Evolutionary conservation across 1,284 basidiomycete genomes (phyloP).

Genomic region (Schizophyllum amplum): DNA sequence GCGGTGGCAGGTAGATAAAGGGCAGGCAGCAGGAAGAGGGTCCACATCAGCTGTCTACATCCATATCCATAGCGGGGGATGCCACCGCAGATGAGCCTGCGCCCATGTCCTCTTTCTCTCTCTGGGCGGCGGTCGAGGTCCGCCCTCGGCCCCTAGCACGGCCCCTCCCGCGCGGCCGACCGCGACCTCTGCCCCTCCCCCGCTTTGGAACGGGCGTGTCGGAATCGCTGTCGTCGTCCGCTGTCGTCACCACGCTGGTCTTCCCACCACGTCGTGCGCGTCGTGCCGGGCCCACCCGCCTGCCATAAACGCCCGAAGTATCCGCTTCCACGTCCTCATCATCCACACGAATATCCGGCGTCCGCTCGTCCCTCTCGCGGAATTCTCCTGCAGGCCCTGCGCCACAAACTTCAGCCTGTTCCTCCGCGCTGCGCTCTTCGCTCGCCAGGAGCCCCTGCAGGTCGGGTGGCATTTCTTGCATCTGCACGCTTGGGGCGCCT

Average conservation of each 20-base stretch:
- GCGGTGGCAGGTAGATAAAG: no score
- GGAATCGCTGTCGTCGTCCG: slow-evolving; percentile 22
- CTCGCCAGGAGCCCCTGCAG: slow-evolving; percentile 73
- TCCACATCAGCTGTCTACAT: neutral
- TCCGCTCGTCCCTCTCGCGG: slow-evolving; percentile 15
- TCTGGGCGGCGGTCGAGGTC: slow-evolving; percentile 9
- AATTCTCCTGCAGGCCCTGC: slow-evolving; percentile 52
- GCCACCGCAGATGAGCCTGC: neutral
- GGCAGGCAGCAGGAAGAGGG: no score
- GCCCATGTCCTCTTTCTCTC: slow-evolving; percentile 14
- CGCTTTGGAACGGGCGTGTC: slow-evolving; percentile 16
- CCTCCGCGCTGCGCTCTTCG: slow-evolving; percentile 67
- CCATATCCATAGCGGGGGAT: neutral
- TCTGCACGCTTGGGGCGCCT: slow-evolving; percentile 91
- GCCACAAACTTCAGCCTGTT: slow-evolving; percentile 60
- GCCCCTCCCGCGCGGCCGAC: slow-evolving; percentile 15
- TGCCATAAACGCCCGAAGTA: slow-evolving; percentile 10
- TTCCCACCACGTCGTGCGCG: slow-evolving; percentile 11
- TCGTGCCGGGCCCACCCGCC: slow-evolving; percentile 18
- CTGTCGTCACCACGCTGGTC: neutral
- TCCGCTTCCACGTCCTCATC: slow-evolving; percentile 35
- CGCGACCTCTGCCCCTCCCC: slow-evolving; percentile 22
- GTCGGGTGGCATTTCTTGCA: slow-evolving; percentile 96
- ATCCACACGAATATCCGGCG: slow-evolving; percentile 24
- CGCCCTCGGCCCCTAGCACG: slow-evolving; percentile 12